Evolutionary conservation across 2,329 filamentous ascomycete species (phyloP), one percentile per base, ranked within the genome.

Genomic region (Coniochaeta sp.): DNA sequence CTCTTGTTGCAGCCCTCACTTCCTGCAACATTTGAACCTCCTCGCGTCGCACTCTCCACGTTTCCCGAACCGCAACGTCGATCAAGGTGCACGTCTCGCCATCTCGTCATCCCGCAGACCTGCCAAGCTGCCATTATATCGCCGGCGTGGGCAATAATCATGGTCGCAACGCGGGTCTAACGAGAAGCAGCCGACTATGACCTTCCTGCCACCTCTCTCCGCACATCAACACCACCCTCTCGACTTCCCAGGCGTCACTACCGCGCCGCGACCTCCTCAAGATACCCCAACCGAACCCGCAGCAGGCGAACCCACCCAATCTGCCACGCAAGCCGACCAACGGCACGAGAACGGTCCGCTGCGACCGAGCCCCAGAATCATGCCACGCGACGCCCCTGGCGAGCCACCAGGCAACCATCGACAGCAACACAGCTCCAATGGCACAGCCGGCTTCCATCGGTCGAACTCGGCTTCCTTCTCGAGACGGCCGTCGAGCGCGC

Each of bases 401-500:
- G 6, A 24, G 22, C 19, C 24, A 17, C 22, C 26, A 31, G 26
- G 22, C 14, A 52, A 14, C 22, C 19, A n/a, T 24, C 43, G 26
- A 6, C 22, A 22, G 24, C 9, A 22, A 14, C 9, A 52, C 22
- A 17, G 47, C 47, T 52, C 47, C 47, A 52, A 52, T 14, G 26
- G 47, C 12, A 31, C 24, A 26, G 47, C 9, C 24, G 47, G 34
- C 54, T 3, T 38, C 6, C 54, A 38, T 17, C 22, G 54, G 54
- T 57, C 54, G 19, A 57, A 36, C 54, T 57, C 60, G 43, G 60
- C 56, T 40, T 57, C 60, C 11, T 43, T 60, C 24, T 61, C 62
- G 76, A 58, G 71, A 68, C 77, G 79, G 16, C 78, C 78, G 24
- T 77, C 76, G 7, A 81, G 74, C 61, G 34, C 34, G 19, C 54